phyloP scores from a whole-genome alignment of 2,329 filamentous ascomycete species.

The Septoria linicola region DNA sequence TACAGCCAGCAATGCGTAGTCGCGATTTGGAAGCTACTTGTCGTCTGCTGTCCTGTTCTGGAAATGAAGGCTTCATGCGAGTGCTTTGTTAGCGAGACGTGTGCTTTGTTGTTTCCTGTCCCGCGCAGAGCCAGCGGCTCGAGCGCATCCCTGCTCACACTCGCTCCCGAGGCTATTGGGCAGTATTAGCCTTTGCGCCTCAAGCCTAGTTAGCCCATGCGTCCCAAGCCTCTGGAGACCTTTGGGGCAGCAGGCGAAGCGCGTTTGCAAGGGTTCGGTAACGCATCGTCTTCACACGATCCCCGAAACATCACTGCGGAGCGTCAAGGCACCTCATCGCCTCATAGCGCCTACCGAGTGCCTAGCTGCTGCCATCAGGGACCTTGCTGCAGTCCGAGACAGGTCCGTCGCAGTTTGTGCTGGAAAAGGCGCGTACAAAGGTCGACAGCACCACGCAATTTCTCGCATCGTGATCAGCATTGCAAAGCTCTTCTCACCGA shows the following conservation, averaged over 20 bases:
- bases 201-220: slow-evolving; percentile 8
- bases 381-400: background rate
- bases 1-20: background rate
- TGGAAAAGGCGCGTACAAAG: too few relatives aligned
- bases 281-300: background rate
- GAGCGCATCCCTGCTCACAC: slow-evolving; percentile 8
- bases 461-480: slow-evolving; percentile 4
- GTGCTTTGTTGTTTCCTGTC: slow-evolving; percentile 14
- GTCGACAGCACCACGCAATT: background rate
- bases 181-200: slow-evolving; percentile 8
- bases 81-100: slow-evolving; percentile 9
- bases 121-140: slow-evolving; percentile 13
- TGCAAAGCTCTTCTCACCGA: too few relatives aligned
- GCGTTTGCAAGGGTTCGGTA: background rate
- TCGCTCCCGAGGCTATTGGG: slow-evolving; percentile 10
- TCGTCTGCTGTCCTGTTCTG: slow-evolving; percentile 19
- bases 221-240: slow-evolving; percentile 14
- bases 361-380: background rate
- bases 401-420: background rate
- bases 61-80: slow-evolving; percentile 20
- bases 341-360: background rate
- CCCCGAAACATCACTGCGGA: background rate
- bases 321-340: too few relatives aligned
- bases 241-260: background rate
- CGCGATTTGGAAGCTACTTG: slow-evolving; percentile 1